phyloP scores from a whole-genome alignment of 352 stramenopile species.

The Pythium monospermum region DNA sequence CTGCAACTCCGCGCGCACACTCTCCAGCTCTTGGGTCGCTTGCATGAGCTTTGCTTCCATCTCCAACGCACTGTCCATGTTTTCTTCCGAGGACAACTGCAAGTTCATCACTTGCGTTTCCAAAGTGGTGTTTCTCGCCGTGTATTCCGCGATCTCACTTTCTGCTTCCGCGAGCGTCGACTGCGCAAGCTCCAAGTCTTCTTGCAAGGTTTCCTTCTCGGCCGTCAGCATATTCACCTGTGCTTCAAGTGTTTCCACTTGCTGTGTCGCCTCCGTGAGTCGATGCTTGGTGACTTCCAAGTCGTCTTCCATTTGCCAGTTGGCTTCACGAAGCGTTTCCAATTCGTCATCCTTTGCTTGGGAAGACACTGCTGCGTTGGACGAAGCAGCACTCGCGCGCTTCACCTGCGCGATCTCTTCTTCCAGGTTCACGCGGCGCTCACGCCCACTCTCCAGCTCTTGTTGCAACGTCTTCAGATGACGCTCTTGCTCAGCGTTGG shows the following conservation, averaged over 20 bases:
- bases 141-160: slow-evolving; percentile 5
- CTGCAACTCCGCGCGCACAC: slow-evolving; percentile 31
- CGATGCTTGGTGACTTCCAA: slow-evolving; percentile 11
- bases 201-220: slow-evolving; percentile 22
- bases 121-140: slow-evolving; percentile 14
- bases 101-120: slow-evolving; percentile 61
- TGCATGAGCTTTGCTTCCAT: slow-evolving; percentile 57
- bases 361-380: slow-evolving; percentile 8
- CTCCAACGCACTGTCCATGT: slow-evolving; percentile 45
- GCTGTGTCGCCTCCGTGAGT: slow-evolving; percentile 12
- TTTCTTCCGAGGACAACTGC: slow-evolving; percentile 58
- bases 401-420: not conserved
- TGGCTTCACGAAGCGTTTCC: slow-evolving; percentile 24
- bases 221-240: slow-evolving; percentile 12
- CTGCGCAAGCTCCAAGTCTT: slow-evolving; percentile 20
- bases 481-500: slow-evolving; percentile 10
- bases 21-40: slow-evolving; percentile 30
- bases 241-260: slow-evolving; percentile 1
- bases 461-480: slow-evolving; percentile 13
- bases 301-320: slow-evolving; percentile 21
- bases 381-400: not conserved
- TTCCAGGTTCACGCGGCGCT: not conserved
- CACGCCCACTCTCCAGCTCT: not conserved
- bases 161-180: slow-evolving; percentile 15
- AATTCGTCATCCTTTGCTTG: slow-evolving; percentile 46